Evolutionary conservation across 805 yeast species (phyloP), one percentile per base, ranked within the genome.

Genomic region (Lachancea sp.): DNA sequence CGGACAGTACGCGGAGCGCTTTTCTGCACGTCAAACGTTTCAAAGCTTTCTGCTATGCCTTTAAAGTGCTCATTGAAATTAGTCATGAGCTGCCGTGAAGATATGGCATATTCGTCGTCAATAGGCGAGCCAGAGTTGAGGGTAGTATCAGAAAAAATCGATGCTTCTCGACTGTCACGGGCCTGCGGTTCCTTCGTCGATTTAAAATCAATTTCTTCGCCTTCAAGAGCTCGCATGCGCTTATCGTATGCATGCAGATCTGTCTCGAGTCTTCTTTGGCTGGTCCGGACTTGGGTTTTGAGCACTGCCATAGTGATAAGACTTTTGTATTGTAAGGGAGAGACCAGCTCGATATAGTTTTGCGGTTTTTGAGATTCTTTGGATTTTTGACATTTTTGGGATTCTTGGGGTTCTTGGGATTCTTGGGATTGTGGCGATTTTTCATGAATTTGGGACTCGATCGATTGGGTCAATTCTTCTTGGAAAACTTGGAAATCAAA

Each of bases 61-160:
- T 56, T 56, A 48, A 61, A 61, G 46, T 59, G 60, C n/a, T 45
- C 45, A 22, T 59, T 56, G 37, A 57, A 60, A 42, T 59, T 60
- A 18, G 55, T 37, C 13, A 52, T 44, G 9, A 59, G 41, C 44
- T 54, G 62, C 13, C 43, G 36, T 7, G 50, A 44, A 4, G 50
- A 41, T 15, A 44, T 20, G 11, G 36, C 16, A 31, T 44, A 38
- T 9, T 17, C 36, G 18, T 34, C 36, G 30, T 32, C 38, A 13
- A 25, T 16, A n/a, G 43, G 37, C 4, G 45, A 36, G 16, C 36
- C 16, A 10, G 36, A 25, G 16, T 7, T 27, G 7, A 13, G 17
- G 1, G 42, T 12, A 16, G 46, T 16, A 16, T 29, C 31, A n/a
- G 41, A 36, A n/a, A 30, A 20, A 11, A 32, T 13, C 8, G 42